A percentile compares a stretch with the other conserved stretches of the same genome.
These are phyloP conservation scores for Medakamo hakoo DNA, from an alignment of 139 green algal species.

Conservation along the genomic window DNA sequence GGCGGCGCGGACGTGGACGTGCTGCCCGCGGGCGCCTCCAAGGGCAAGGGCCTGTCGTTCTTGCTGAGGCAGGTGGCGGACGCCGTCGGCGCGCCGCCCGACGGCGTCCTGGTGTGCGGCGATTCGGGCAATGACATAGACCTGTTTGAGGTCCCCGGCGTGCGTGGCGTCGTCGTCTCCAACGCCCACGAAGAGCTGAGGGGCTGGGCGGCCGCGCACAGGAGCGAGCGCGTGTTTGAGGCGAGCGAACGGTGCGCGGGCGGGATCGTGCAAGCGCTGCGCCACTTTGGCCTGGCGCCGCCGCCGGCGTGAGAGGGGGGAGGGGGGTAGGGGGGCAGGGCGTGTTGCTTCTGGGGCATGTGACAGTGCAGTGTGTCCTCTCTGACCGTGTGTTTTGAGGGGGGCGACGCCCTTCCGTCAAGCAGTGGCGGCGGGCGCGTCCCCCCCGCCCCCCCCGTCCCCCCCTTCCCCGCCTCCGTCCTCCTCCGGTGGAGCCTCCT, in stretches of 20 bases:
- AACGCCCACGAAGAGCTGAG: slow-evolving; percentile 76
- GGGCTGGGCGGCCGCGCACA: slow-evolving; percentile 27
- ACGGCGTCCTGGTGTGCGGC: slow-evolving; percentile 66
- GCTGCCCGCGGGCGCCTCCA: slow-evolving; percentile 55
- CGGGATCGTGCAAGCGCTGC: slow-evolving; percentile 70
- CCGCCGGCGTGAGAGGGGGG: not conserved
- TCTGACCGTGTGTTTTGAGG: not conserved
- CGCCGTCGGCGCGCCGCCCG: slow-evolving; percentile 4
- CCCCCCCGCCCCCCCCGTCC: no score
- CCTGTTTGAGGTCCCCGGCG: slow-evolving; percentile 62
- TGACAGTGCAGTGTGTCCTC: no score
- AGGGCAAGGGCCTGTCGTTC: slow-evolving; percentile 70
- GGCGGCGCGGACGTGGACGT: slow-evolving; percentile 74
- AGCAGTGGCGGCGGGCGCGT: no score
- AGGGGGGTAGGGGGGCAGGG: no score
- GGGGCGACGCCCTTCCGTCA: no score
- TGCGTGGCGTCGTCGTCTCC: slow-evolving; percentile 65
- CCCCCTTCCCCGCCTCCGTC: not conserved
- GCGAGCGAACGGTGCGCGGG: slow-evolving; percentile 57
- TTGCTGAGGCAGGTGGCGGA: slow-evolving; percentile 45
- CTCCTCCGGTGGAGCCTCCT: no score
- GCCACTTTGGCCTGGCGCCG: slow-evolving; percentile 34
- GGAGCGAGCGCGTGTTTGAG: slow-evolving; percentile 11
- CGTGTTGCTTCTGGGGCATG: no score
- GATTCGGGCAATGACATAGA: slow-evolving; percentile 89